Evolutionary conservation across 1,284 basidiomycete genomes (phyloP).

Genomic region (Ustilago vetiveriae): DNA sequence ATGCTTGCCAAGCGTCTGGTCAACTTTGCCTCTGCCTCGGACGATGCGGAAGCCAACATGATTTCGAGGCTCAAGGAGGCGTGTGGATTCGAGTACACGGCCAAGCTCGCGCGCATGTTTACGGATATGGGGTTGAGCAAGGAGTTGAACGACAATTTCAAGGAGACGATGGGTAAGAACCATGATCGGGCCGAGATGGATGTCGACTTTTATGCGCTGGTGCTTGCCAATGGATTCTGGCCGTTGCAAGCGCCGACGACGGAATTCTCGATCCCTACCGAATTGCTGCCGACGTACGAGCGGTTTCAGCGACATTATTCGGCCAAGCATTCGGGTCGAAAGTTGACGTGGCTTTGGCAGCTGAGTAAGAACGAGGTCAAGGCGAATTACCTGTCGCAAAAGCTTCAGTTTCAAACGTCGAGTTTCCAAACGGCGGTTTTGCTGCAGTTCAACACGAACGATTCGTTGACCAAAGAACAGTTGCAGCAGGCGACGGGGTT

Average conservation of each 20-base stretch:
- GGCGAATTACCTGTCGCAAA: conserved; percentile 90
- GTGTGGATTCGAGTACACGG: conserved; percentile 98
- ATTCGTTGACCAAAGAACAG: conserved; percentile 83
- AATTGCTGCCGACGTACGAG: conserved; percentile 86
- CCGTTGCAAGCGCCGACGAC: conserved; percentile 84
- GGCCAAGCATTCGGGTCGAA: conserved; percentile 91
- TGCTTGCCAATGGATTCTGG: conserved; percentile 96
- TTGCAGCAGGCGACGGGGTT: conserved; percentile 84
- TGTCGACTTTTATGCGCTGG: conserved; percentile 91
- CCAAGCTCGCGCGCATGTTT: conserved; percentile 98
- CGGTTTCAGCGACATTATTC: conserved; percentile 94
- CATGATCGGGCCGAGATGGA: conserved; percentile 68
- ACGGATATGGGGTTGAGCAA: conserved; percentile 96
- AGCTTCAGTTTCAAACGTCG: conserved; percentile 94
- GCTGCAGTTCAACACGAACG: conserved; percentile 88
- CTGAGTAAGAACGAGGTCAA: conserved; percentile 94
- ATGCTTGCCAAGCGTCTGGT: conserved; percentile 95
- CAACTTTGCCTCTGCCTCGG: conserved; percentile 89
- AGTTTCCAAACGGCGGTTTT: conserved; percentile 95
- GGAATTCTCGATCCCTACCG: conserved; percentile 87
- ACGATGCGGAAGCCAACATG: conserved; percentile 97
- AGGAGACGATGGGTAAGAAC: conserved; percentile 87
- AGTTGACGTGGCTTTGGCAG: conserved; percentile 97
- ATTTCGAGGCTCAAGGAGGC: conserved; percentile 98
- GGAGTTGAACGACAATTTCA: conserved; percentile 95